Conservation (phyloP, 2,329 filamentous ascomycete genomes). For the Trichoderma sp. region DNA sequence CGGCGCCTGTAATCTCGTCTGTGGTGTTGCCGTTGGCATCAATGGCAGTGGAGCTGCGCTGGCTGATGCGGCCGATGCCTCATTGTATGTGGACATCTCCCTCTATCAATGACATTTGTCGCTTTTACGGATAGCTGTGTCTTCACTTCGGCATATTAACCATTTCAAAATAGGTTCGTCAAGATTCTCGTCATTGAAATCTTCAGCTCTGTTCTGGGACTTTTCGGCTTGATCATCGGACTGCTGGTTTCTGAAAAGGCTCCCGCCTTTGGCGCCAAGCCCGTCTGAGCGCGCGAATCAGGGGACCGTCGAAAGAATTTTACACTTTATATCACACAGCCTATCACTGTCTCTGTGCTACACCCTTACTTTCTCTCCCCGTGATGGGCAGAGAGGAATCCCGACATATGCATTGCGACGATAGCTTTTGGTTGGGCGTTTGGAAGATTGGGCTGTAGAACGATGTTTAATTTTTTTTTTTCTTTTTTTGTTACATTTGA, state of each 20-base stretch:
- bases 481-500: slow-evolving; percentile 23
- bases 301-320: slow-evolving; percentile 6
- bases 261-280: slow-evolving; percentile 29
- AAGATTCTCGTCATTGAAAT: slow-evolving; percentile 99
- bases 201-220: slow-evolving; percentile 93
- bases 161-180: slow-evolving; percentile 67
- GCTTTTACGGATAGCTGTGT: not conserved
- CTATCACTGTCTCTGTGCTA: not conserved
- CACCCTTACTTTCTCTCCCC: not conserved
- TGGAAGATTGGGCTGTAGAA: slow-evolving; percentile 38
- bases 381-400: slow-evolving; percentile 23
- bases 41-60: slow-evolving; percentile 96
- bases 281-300: not conserved
- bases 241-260: slow-evolving; percentile 85
- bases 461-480: slow-evolving; percentile 30
- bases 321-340: slow-evolving; percentile 8
- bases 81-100: slow-evolving; percentile 62
- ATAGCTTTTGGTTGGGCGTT: slow-evolving; percentile 42
- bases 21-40: slow-evolving; percentile 94
- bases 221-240: slow-evolving; percentile 95
- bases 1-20: slow-evolving; percentile 92
- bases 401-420: slow-evolving; percentile 37
- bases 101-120: not conserved
- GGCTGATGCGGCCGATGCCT: slow-evolving; percentile 89
- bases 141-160: slow-evolving; percentile 26